These are phyloP conservation scores for Zea mays DNA, from an alignment of 176 grass and related monocot species.

Conservation along the genomic window DNA sequence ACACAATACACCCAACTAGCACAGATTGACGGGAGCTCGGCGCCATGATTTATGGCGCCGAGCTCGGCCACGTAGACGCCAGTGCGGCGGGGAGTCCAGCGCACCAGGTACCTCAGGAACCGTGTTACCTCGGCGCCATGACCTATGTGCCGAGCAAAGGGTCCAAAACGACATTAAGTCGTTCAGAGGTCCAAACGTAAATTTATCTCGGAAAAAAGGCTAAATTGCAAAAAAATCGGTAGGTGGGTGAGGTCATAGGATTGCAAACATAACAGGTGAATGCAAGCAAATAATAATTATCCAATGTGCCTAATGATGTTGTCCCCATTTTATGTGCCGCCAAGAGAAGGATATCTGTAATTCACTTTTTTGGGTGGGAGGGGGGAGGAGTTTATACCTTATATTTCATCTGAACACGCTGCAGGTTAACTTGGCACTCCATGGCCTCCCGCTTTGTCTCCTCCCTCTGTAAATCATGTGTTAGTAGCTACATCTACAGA, in stretches of 20 bases:
- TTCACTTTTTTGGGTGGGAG: not conserved
- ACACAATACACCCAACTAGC: no score
- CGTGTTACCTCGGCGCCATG: no score
- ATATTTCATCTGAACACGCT: constrained; percentile 86
- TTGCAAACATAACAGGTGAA: constrained; percentile 8
- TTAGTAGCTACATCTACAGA: constrained; percentile 10
- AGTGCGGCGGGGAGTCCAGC: no score
- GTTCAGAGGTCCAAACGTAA: no score
- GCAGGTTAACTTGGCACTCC: constrained; percentile 82
- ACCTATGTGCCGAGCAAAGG: no score
- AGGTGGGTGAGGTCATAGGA: not conserved
- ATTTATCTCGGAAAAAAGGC: no score
- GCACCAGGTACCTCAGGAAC: no score
- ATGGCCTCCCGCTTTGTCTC: constrained; percentile 84
- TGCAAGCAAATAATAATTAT: not conserved
- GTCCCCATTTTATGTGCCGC: not conserved
- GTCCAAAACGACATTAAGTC: no score
- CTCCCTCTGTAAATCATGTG: constrained; percentile 68
- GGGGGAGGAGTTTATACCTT: constrained; percentile 40
- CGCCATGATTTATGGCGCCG: no score
- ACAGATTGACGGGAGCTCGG: no score
- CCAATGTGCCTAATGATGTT: not conserved
- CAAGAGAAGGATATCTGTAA: not conserved
- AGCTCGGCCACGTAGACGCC: no score
- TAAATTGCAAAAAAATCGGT: not conserved